Conservation (phyloP, 805 yeast genomes). For the Torulaspora indica region DNA sequence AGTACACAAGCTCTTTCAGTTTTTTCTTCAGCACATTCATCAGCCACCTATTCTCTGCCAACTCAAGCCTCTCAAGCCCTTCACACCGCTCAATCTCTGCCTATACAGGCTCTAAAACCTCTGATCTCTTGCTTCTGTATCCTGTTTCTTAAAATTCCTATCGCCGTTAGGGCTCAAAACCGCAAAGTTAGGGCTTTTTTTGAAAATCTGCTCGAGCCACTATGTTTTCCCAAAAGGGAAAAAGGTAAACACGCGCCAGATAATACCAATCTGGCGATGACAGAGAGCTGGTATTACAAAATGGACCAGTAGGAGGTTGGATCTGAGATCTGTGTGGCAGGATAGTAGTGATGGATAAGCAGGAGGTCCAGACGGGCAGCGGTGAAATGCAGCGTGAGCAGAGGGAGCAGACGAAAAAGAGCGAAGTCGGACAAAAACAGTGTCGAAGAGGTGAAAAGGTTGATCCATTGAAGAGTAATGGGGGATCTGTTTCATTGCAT, state of each 20-base stretch:
- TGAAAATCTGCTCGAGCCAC: background rate
- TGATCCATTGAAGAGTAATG: background rate
- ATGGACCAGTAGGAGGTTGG: background rate
- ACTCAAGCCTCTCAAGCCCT: background rate
- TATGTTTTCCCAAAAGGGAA: conserved; percentile 7
- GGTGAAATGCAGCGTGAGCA: background rate
- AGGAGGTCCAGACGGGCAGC: background rate
- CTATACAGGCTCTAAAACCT: background rate
- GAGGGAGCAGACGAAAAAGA: background rate
- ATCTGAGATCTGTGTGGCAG: background rate
- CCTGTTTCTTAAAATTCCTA: background rate
- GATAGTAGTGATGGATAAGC: background rate
- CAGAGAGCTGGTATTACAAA: background rate
- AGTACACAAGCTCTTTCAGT: conserved; percentile 56
- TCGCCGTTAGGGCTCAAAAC: background rate
- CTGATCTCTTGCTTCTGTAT: background rate
- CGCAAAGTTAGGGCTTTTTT: background rate
- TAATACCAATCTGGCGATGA: background rate
- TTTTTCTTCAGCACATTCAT: conserved; percentile 42
- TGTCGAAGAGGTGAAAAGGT: background rate
- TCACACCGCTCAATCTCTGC: background rate
- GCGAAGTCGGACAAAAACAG: background rate
- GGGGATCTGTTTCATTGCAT: conserved; percentile 16
- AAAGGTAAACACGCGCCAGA: conserved; percentile 8
- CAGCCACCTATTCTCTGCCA: background rate